Base-by-base conservation (phyloP, 495 filamentous ascomycete genomes). In the Podospora bellae-mahoneyi region DNA sequence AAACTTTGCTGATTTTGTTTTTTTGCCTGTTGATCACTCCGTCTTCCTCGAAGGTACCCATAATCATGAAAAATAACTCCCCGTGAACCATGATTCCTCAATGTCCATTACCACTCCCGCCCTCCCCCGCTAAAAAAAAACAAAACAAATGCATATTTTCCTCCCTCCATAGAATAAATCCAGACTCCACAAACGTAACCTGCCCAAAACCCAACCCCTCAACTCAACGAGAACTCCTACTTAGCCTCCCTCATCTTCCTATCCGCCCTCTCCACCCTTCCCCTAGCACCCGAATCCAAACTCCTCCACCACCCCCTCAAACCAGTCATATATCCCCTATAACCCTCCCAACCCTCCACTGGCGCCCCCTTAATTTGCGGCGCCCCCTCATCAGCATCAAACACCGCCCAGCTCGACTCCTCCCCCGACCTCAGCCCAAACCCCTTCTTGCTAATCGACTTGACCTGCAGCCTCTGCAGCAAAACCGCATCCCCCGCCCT, bases 401-500 rank as follows among this genome's bases (percentile, higher is more conserved):
- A 83, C 69, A 94, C 86, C 4, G 87, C 91, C 91, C 92, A 96
- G 27, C 79, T 81, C 15, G 78, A 82, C 62, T 76, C 77, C 19
- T 73, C 74, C 32, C 73, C 78, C 19, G 75, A 77, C 53, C 83
- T 78, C 20, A 88, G 69, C 3, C 83, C 81, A 68, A 81, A 84
- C 0, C 81, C 80, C 64, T 80, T 79, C 53, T 77, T 76, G 56
- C 83, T 83, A 13, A 84, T 64, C n/a, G 82, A 81, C 61, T 83
- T 78, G 16, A 96, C 91, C 64, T 84, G 84, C 72, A 97, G 93
- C 55, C 88, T 83, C 5, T 90, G 84, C 15, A 99, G 83, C 53
- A 99, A 76, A 23, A 97, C 81, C 2, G 89, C 87, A 70, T 95
- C 90, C 7, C 95, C 95, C 18, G 84, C 83, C 3, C 82, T 79